Conservation (phyloP, 2,329 filamentous ascomycete species). For the Emergomyces africanus region DNA sequence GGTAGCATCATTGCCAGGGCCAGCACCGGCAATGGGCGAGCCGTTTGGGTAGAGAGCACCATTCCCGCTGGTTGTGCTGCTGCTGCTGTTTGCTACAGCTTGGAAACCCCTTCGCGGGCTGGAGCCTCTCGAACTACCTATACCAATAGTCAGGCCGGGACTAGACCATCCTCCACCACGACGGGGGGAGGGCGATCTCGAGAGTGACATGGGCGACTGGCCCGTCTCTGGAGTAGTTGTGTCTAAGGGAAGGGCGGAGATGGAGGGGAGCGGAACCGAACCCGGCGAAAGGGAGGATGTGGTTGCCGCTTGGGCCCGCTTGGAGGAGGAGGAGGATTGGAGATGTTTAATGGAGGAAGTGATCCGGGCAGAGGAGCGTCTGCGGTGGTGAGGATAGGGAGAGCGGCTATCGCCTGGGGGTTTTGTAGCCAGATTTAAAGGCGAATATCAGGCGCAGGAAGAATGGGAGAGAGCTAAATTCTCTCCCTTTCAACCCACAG, state of each 20-base stretch:
- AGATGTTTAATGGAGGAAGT: slow-evolving; percentile 31
- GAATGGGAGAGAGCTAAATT: background rate
- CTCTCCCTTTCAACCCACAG: background rate
- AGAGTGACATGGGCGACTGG: slow-evolving; percentile 58
- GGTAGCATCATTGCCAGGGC: slow-evolving; percentile 35
- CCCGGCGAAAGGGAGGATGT: slow-evolving; percentile 16
- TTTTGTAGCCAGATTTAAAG: slow-evolving; percentile 1
- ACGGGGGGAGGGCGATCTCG: slow-evolving; percentile 74
- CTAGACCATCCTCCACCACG: slow-evolving; percentile 81
- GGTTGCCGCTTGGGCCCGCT: slow-evolving; percentile 7
- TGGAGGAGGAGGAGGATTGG: slow-evolving; percentile 22
- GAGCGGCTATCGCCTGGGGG: slow-evolving; percentile 9
- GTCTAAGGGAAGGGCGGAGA: slow-evolving; percentile 45
- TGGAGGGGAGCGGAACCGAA: slow-evolving; percentile 19
- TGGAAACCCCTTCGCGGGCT: slow-evolving; percentile 46
- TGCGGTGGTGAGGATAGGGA: slow-evolving; percentile 20
- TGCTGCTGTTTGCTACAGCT: slow-evolving; percentile 29
- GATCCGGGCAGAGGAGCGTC: slow-evolving; percentile 36
- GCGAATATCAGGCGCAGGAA: background rate
- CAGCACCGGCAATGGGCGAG: background rate
- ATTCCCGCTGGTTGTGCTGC: slow-evolving; percentile 24
- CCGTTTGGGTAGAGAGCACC: slow-evolving; percentile 18
- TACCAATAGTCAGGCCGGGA: slow-evolving; percentile 61
- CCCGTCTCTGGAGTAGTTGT: slow-evolving; percentile 44
- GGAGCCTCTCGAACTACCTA: slow-evolving; percentile 42